phyloP scores from a whole-genome alignment of 1,139 yeast species.

The Wickerhamomyces sp. region DNA sequence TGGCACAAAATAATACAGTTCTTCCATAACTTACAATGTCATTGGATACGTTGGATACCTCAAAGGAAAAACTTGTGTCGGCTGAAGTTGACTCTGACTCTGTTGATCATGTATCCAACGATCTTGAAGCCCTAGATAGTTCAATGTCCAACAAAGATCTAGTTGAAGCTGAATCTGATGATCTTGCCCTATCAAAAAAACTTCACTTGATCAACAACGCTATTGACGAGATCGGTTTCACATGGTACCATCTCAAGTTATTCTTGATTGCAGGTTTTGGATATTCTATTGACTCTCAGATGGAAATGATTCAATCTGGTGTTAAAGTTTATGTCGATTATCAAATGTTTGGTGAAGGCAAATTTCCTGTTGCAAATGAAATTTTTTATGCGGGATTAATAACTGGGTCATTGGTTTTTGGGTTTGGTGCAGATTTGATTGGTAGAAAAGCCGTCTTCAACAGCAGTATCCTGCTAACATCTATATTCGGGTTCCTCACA shows the following conservation, averaged over 20 bases:
- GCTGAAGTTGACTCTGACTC: too few relatives aligned
- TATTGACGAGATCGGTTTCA: conserved; percentile 48
- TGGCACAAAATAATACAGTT: too few relatives aligned
- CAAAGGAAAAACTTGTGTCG: too few relatives aligned
- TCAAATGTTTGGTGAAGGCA: conserved; percentile 29
- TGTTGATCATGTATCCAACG: too few relatives aligned
- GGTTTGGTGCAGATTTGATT: conserved; percentile 53
- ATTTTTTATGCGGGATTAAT: conserved; percentile 42
- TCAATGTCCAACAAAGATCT: conserved; percentile 1
- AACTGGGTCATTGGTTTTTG: conserved; percentile 53
- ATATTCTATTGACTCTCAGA: conserved; percentile 50
- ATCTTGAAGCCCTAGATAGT: neutral
- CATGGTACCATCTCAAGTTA: conserved; percentile 41
- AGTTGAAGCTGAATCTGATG: conserved; percentile 14
- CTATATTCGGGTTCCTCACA: conserved; percentile 46
- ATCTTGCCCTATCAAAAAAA: conserved; percentile 32
- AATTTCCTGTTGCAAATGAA: conserved; percentile 33
- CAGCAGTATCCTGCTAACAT: conserved; percentile 43
- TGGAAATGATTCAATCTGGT: conserved; percentile 39
- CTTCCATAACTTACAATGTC: too few relatives aligned
- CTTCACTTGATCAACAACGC: conserved; percentile 41
- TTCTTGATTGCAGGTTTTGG: conserved; percentile 51
- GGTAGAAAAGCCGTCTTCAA: conserved; percentile 57
- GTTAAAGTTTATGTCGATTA: conserved; percentile 35
- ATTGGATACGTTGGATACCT: too few relatives aligned